Conservation (phyloP, 2,329 filamentous ascomycete genomes). For the Erysiphe neolycopersici region DNA sequence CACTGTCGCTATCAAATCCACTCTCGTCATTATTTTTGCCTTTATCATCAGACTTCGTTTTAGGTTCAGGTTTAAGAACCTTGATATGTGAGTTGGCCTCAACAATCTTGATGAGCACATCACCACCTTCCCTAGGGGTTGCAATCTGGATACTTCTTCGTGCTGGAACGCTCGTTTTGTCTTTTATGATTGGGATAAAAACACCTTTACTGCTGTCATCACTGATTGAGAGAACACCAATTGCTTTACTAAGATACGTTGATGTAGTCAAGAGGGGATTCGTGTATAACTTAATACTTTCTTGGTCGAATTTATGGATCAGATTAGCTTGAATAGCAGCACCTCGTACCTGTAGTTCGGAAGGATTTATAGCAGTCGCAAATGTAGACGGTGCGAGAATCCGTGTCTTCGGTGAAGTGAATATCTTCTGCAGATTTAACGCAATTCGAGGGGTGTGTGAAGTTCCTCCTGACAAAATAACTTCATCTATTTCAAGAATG, state of each 20-base stretch:
- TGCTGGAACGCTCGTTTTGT: conserved; percentile 74
- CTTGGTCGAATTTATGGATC: conserved; percentile 77
- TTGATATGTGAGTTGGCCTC: conserved; percentile 85
- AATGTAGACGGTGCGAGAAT: conserved; percentile 66
- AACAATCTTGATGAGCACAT: conserved; percentile 66
- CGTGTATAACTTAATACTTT: conserved; percentile 86
- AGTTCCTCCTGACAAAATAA: conserved; percentile 76
- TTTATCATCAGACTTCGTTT: conserved; percentile 34
- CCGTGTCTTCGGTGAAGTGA: conserved; percentile 43
- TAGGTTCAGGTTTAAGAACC: conserved; percentile 64
- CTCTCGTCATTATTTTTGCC: conserved; percentile 33
- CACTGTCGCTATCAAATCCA: conserved; percentile 24
- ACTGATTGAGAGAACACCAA: conserved; percentile 52
- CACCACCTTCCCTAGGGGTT: conserved; percentile 54
- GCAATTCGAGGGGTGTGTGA: conserved; percentile 89
- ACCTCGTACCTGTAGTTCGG: conserved; percentile 65
- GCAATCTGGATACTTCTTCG: conserved; percentile 58
- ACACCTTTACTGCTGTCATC: conserved; percentile 32
- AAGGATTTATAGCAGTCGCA: conserved; percentile 64
- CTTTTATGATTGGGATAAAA: conserved; percentile 57
- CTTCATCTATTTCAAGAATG: conserved; percentile 77
- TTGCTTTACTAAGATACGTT: conserved; percentile 65
- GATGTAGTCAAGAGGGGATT: conserved; percentile 88
- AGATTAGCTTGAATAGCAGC: conserved; percentile 88
- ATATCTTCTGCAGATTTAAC: conserved; percentile 48